Base-by-base conservation (phyloP, 1,284 basidiomycete genomes). In the Thecaphora thlaspeos region DNA sequence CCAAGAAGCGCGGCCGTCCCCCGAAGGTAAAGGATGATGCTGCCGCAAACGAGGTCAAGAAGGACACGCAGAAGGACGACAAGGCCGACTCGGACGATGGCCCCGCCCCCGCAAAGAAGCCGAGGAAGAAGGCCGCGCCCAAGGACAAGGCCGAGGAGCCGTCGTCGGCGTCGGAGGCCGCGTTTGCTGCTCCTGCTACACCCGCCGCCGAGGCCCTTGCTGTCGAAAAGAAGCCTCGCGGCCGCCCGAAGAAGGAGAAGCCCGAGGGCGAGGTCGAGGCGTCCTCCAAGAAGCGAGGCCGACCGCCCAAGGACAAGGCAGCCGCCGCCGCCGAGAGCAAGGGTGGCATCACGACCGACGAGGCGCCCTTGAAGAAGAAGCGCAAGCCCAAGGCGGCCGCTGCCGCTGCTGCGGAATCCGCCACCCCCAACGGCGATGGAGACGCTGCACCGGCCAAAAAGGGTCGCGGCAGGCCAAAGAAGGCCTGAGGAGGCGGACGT, bases 191-290 rank as follows among this genome's bases (percentile, higher is more conserved):
- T n/a, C n/a, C n/a, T n/a, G n/a, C n/a, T n/a, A n/a, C n/a, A n/a
- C n/a, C n/a, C n/a, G n/a, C n/a, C n/a, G n/a, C n/a, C n/a, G n/a
- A n/a, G n/a, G n/a, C n/a, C n/a, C n/a, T n/a, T n/a, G n/a, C n/a
- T n/a, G n/a, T n/a, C n/a, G n/a, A n/a, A n/a, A 64, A 64, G 50
- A 55, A 48, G 41, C 22, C 41, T 21, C 53, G 53, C 18, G 61
- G 61, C 24, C 54, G 61, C 41, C 61, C 61, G 48, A 60, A 56
- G 55, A 65, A 65, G 47, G 46, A 24, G 4, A 37, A 7, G 8
- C 11, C 19, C 40, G n/a, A 8, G 19, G 37, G 8, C 37, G 37
- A n/a, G 37, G 37, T 9, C 7, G n/a, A n/a, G 37, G 37, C 19
- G 15, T 23, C 44, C 4, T 8, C 30, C 21, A 36, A 21, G n/a